Percentiles rank a stretch among this genome's conserved stretches.
Conservation (phyloP, 2,329 filamentous ascomycete species). For the Scopulariopsis brevicaulis region DNA sequence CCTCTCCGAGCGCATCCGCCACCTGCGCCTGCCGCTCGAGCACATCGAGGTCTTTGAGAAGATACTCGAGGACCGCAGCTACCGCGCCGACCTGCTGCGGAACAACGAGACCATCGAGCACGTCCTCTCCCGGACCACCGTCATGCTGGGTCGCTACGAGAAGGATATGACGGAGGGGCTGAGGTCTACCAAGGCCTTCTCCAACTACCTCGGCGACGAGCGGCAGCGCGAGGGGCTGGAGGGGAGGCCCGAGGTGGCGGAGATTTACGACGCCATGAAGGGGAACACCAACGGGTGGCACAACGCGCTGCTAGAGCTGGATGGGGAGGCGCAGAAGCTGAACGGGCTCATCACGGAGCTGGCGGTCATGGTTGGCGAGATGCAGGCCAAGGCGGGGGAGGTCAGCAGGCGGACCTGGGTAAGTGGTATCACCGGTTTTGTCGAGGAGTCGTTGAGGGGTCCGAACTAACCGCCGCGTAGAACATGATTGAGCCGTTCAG, state of each 20-base stretch:
- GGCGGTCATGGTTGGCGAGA: constrained; percentile 68
- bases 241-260: constrained; percentile 50
- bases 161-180: constrained; percentile 72
- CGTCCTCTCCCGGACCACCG: constrained; percentile 69
- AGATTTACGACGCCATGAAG: constrained; percentile 82
- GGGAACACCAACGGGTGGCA: constrained; percentile 89
- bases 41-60: constrained; percentile 75
- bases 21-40: constrained; percentile 71
- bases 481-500: constrained; percentile 3
- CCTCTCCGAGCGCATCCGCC: constrained; percentile 67
- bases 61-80: constrained; percentile 76
- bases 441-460: background rate
- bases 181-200: constrained; percentile 64
- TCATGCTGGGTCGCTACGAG: constrained; percentile 64
- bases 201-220: constrained; percentile 60
- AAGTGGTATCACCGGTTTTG: constrained; percentile 20
- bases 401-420: constrained; percentile 71
- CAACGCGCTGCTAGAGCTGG: constrained; percentile 65
- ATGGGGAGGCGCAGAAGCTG: constrained; percentile 59
- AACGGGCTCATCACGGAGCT: constrained; percentile 61
- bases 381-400: constrained; percentile 74
- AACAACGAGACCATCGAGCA: constrained; percentile 89
- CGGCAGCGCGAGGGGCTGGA: constrained; percentile 47
- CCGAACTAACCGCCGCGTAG: background rate
- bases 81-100: constrained; percentile 69